Evolutionary conservation across 805 yeast genomes (phyloP).

Genomic region (Myxozyma geophila): DNA sequence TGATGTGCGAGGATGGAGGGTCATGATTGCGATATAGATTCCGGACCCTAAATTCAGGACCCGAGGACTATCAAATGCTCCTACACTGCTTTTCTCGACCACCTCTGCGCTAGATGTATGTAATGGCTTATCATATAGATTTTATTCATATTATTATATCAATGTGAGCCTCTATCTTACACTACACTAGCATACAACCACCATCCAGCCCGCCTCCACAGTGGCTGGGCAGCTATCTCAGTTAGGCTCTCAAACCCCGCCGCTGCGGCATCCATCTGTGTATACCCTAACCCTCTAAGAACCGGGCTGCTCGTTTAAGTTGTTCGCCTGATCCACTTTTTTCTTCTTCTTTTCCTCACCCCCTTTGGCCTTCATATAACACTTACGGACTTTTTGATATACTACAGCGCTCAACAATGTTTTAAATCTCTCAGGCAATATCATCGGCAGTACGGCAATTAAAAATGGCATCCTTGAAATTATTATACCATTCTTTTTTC

Average conservation of each 20-base stretch:
- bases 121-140: too few species aligned
- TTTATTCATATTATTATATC: too few species aligned
- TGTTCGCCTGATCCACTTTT: neutral
- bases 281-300: constrained; percentile 3
- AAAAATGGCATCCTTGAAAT: constrained; percentile 19
- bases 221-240: neutral
- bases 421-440: constrained; percentile 13
- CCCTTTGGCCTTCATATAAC: constrained; percentile 3
- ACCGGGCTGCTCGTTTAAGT: neutral
- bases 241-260: neutral
- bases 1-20: constrained; percentile 34
- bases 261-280: neutral
- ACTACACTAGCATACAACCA: too few species aligned
- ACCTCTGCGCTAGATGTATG: neutral
- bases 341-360: constrained; percentile 1
- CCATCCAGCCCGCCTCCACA: neutral
- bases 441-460: constrained; percentile 15
- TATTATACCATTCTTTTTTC: constrained; percentile 17
- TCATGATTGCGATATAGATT: constrained; percentile 34
- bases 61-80: neutral
- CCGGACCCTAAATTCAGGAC: neutral
- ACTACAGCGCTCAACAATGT: constrained; percentile 10
- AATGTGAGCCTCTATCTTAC: too few species aligned
- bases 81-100: too few species aligned
- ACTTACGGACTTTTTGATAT: neutral